phyloP scores from a whole-genome alignment of 768 basidiomycete species.

The Russula ochroleuca region DNA sequence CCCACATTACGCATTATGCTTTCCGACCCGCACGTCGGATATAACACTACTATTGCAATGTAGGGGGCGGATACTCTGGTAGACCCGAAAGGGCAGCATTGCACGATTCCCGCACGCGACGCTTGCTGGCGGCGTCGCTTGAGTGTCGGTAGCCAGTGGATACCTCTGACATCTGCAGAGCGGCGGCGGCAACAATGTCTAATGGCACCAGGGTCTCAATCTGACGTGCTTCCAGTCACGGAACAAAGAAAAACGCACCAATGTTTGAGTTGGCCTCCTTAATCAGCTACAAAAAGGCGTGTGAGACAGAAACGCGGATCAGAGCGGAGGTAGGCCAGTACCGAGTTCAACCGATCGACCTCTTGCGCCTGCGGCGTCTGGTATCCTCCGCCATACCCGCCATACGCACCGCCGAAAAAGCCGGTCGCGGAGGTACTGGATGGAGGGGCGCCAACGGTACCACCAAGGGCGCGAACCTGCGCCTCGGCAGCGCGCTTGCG shows the following conservation, averaged over 20 bases:
- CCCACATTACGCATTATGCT: not conserved
- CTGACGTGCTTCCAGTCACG: not conserved
- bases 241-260: constrained; percentile 37
- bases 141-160: constrained; percentile 70
- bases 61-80: constrained; percentile 65
- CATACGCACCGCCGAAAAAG: constrained; percentile 34
- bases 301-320: not conserved
- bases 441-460: constrained; percentile 30
- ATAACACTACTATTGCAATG: constrained; percentile 20
- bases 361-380: constrained; percentile 37
- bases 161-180: constrained; percentile 75
- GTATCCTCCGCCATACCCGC: constrained; percentile 27
- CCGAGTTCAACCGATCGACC: constrained; percentile 53
- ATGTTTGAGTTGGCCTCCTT: constrained; percentile 53
- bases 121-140: constrained; percentile 63
- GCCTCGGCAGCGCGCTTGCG: constrained; percentile 54
- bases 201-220: not conserved
- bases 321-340: constrained; percentile 31
- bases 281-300: constrained; percentile 38
- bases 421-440: constrained; percentile 31
- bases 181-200: constrained; percentile 66
- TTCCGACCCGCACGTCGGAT: not conserved
- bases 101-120: constrained; percentile 69
- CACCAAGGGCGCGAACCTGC: constrained; percentile 43
- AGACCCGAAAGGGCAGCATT: constrained; percentile 67